Base-by-base conservation (phyloP, 495 filamentous ascomycete genomes). In the Aspergillus affinis region DNA sequence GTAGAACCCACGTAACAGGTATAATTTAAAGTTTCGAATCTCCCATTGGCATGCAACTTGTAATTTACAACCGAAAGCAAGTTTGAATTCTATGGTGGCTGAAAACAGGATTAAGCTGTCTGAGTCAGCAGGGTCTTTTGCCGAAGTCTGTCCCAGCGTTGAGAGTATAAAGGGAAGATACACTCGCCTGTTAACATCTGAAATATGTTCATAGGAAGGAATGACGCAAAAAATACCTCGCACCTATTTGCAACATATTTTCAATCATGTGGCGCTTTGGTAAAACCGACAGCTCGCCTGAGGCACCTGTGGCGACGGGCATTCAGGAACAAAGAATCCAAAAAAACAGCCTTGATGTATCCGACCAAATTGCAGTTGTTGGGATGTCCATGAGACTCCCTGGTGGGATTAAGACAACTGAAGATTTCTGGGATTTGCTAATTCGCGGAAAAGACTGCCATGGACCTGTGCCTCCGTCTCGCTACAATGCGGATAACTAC, bases 361-460 rank as follows among this genome's bases (percentile, higher is more conserved):
- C 47, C 47, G 29, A 54, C 20, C 70, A 69, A 6, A 75, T 82
- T 15, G 78, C 79, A 32, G 78, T 82, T 55, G 65, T 72, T 48
- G 76, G 79, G 18, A 68, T 80, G 64, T 78, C 57, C 15, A 59
- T 78, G 58, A 70, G 73, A 12, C 72, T 82, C n/a, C 78, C 78
- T 2, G 77, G 76, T 5, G 72, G 73, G 0, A 67, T 78, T 20
- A 58, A 49, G 0, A 61, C 54, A 18, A 56, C 36, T 4, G 52
- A 65, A n/a, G 61, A 65, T 3, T 73, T 77, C 45, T 79, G 71
- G 71, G 65, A 77, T 50, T 52, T 76, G 36, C 69, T 80, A 2
- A 36, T 70, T 20, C 66, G 74, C 30, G 66, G 67, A n/a, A 51
- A 60, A 27, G 72, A 76, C 60, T 68, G 66, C 3, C 67, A 67